A percentile compares a stretch with the other conserved stretches of the same genome.
Conservation (phyloP, 352 stramenopile genomes). For the Elongisporangium anandrum region DNA sequence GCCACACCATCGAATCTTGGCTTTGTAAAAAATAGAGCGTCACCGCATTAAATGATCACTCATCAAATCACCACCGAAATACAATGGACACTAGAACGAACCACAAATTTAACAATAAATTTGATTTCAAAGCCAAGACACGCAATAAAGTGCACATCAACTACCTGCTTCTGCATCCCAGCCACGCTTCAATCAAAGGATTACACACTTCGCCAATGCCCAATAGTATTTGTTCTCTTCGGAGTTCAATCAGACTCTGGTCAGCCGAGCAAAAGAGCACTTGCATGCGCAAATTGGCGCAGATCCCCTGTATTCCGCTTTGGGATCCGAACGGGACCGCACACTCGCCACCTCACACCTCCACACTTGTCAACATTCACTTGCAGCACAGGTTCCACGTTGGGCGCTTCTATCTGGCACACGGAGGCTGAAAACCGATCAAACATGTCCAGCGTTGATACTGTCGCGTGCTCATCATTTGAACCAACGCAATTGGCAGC, state of each 20-base stretch:
- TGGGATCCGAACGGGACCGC: neutral
- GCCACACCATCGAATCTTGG: too few relatives aligned
- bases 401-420: slow-evolving; percentile 8
- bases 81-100: too few relatives aligned
- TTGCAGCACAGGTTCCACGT: slow-evolving; percentile 7
- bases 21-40: too few relatives aligned
- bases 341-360: slow-evolving; percentile 19
- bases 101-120: too few relatives aligned
- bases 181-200: slow-evolving; percentile 14
- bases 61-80: too few relatives aligned
- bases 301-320: slow-evolving; percentile 14
- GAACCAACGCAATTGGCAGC: slow-evolving; percentile 12
- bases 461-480: neutral
- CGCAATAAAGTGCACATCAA: too few relatives aligned
- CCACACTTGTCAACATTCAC: slow-evolving; percentile 9
- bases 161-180: slow-evolving; percentile 12
- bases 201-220: slow-evolving; percentile 16
- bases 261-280: slow-evolving; percentile 26
- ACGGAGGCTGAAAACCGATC: slow-evolving; percentile 5
- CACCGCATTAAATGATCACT: too few relatives aligned
- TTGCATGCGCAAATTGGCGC: slow-evolving; percentile 28
- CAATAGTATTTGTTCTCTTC: slow-evolving; percentile 13
- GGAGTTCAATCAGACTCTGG: slow-evolving; percentile 16
- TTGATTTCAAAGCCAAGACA: too few relatives aligned
- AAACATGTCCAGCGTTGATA: slow-evolving; percentile 8